These are phyloP conservation scores for Sordariomycetes sp. DNA, from an alignment of 2,329 filamentous ascomycete genomes.

Conservation along the genomic window DNA sequence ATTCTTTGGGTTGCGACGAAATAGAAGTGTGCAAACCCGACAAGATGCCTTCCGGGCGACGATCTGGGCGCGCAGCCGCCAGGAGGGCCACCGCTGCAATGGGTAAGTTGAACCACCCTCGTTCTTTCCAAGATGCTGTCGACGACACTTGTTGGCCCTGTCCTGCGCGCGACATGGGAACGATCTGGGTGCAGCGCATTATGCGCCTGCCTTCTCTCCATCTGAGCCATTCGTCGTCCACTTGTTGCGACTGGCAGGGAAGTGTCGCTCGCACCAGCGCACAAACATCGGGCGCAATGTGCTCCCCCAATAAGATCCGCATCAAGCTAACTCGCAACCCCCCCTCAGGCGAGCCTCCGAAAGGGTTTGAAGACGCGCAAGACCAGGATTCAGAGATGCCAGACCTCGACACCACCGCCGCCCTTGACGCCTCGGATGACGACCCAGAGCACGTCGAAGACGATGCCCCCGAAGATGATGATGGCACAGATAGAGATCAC, in stretches of 20 bases:
- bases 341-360: no score
- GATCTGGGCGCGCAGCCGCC: slow-evolving; percentile 43
- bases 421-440: slow-evolving; percentile 19
- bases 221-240: no score
- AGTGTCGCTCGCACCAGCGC: no score
- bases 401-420: slow-evolving; percentile 23
- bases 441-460: slow-evolving; percentile 34
- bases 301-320: slow-evolving; percentile 9
- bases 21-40: background rate
- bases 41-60: slow-evolving; percentile 23
- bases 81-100: slow-evolving; percentile 44
- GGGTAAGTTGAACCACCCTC: no score
- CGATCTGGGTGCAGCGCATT: no score
- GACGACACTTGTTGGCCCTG: background rate
- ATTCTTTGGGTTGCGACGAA: background rate
- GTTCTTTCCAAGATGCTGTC: no score
- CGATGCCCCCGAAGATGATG: slow-evolving; percentile 38
- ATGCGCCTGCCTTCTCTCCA: no score
- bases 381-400: slow-evolving; percentile 23
- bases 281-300: no score
- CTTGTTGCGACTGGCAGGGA: no score
- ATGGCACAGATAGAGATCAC: slow-evolving; percentile 41
- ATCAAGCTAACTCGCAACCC: slow-evolving; percentile 21
- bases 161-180: no score
- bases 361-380: background rate